Conservation (phyloP, 2,329 filamentous ascomycete species). For the Colletotrichum nymphaeae region DNA sequence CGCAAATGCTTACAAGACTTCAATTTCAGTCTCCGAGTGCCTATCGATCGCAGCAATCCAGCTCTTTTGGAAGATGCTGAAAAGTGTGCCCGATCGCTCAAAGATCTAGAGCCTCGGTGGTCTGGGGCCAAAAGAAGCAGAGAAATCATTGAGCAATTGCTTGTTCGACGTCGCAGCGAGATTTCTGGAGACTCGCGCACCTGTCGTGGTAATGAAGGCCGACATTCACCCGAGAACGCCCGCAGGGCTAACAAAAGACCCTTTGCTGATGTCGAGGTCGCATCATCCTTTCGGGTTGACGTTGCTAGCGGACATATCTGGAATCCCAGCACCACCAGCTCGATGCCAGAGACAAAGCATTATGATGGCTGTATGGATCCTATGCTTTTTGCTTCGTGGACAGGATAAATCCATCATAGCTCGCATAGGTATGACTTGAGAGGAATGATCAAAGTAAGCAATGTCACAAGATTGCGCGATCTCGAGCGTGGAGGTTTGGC, state of each 20-base stretch:
- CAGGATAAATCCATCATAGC: not conserved
- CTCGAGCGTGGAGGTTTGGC: too few species aligned
- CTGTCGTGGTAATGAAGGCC: not conserved
- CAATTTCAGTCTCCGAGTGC: not conserved
- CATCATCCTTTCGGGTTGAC: not conserved
- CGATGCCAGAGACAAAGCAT: not conserved
- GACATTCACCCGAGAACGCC: not conserved
- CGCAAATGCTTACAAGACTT: not conserved
- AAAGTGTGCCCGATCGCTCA: slow-evolving; percentile 39
- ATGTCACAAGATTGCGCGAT: not conserved
- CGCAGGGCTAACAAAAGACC: not conserved
- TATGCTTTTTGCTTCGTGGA: not conserved
- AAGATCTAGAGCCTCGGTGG: slow-evolving; percentile 41
- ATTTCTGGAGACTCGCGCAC: not conserved
- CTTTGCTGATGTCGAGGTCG: not conserved
- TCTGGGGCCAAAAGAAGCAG: slow-evolving; percentile 39
- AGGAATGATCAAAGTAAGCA: too few species aligned
- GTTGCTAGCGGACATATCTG: not conserved
- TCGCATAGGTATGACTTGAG: too few species aligned
- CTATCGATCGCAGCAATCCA: not conserved
- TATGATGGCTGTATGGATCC: not conserved
- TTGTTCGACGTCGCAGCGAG: slow-evolving; percentile 25
- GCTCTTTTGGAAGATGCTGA: slow-evolving; percentile 34
- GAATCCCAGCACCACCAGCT: not conserved
- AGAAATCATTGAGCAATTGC: slow-evolving; percentile 41